Evolutionary conservation across 768 basidiomycete species (phyloP).

Genomic region (Suillus subalutaceus): DNA sequence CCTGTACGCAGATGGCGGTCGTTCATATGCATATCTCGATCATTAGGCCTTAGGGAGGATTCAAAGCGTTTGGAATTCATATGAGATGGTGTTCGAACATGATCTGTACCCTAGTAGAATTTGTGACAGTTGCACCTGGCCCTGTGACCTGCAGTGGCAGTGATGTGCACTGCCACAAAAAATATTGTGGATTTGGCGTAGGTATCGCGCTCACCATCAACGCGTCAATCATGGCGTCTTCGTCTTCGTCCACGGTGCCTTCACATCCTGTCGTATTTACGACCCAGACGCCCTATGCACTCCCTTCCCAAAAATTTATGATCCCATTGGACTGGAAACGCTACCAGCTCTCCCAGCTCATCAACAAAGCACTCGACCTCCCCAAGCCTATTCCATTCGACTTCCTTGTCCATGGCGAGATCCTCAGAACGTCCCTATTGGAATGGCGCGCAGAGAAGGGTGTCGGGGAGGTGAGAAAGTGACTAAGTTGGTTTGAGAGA

Average conservation of each 20-base stretch:
- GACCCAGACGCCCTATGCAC: slow-evolving; percentile 72
- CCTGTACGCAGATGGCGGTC: no score
- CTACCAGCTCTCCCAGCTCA: slow-evolving; percentile 95
- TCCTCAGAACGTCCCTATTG: slow-evolving; percentile 69
- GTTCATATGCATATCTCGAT: no score
- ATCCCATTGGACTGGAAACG: slow-evolving; percentile 88
- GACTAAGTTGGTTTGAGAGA: slow-evolving; percentile 3
- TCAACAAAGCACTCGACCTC: slow-evolving; percentile 91
- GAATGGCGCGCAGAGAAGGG: slow-evolving; percentile 77
- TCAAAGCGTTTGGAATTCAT: no score
- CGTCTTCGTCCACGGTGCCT: slow-evolving; percentile 18
- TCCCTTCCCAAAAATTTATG: slow-evolving; percentile 90
- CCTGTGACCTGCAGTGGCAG: no score
- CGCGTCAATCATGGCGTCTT: not conserved
- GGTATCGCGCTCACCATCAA: not conserved
- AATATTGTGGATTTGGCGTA: no score
- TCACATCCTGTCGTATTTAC: slow-evolving; percentile 71
- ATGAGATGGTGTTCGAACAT: no score
- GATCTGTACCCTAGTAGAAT: no score
- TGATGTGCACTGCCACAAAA: no score
- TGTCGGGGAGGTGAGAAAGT: slow-evolving; percentile 60
- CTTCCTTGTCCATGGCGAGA: slow-evolving; percentile 82
- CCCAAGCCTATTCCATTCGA: slow-evolving; percentile 86
- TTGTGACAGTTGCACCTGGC: no score
- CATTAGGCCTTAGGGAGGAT: no score